Percentiles rank a stretch among this genome's conserved stretches.
These are phyloP conservation scores for Candida sp. DNA, from an alignment of 1,139 yeast genomes.

Conservation along the genomic window DNA sequence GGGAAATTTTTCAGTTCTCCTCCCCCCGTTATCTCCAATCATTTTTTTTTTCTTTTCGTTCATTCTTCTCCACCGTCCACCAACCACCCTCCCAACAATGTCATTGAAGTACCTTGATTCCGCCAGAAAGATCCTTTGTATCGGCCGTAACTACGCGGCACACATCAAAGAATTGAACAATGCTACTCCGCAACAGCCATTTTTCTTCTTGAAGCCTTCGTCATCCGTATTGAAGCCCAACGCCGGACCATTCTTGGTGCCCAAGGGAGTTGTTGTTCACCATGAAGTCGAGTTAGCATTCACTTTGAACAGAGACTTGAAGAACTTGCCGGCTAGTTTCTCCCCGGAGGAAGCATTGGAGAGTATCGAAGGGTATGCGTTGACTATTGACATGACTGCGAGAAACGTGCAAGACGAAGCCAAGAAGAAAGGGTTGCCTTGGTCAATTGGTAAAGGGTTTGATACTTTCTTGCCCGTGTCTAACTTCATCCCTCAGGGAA, in stretches of 20 bases:
- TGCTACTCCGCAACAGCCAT: conserved; percentile 79
- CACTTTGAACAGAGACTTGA: conserved; percentile 65
- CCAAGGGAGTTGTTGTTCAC: conserved; percentile 81
- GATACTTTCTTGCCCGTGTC: conserved; percentile 94
- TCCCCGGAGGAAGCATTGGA: conserved; percentile 73
- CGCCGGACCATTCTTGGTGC: conserved; percentile 80
- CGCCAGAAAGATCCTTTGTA: conserved; percentile 87
- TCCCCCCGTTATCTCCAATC: not conserved
- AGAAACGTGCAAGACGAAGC: conserved; percentile 97
- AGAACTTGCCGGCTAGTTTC: conserved; percentile 64
- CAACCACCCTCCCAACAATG: conserved; percentile 29
- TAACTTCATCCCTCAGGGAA: conserved; percentile 63
- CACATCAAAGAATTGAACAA: conserved; percentile 92
- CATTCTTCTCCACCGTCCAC: not conserved
- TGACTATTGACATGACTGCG: conserved; percentile 94
- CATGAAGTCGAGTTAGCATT: conserved; percentile 95
- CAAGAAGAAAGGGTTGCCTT: conserved; percentile 91
- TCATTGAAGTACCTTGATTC: conserved; percentile 61
- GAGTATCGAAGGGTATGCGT: conserved; percentile 81
- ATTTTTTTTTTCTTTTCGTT: not conserved
- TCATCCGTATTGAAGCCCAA: conserved; percentile 66
- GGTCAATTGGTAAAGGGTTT: conserved; percentile 97
- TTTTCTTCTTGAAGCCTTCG: conserved; percentile 88
- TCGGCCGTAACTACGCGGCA: conserved; percentile 96
- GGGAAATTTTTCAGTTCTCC: not conserved